Conservation (phyloP, 176 grass and related monocot species). For the Stipa capillata region DNA sequence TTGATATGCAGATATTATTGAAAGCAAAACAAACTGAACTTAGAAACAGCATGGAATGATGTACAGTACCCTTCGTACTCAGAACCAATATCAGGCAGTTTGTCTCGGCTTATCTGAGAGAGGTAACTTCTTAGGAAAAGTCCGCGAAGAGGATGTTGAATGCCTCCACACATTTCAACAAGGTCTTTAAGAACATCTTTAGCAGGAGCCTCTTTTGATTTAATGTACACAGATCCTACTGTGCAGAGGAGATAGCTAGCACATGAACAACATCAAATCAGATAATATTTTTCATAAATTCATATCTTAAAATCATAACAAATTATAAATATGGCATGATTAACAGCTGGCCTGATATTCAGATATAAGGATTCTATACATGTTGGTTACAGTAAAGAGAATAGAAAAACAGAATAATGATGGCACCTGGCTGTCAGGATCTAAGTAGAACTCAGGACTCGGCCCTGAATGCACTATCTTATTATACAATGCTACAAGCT, state of each 20-base stretch:
- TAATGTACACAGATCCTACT: slow-evolving; percentile 94
- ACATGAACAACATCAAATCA: slow-evolving; percentile 41
- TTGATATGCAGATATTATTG: slow-evolving; percentile 1
- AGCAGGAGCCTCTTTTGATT: slow-evolving; percentile 91
- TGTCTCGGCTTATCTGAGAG: slow-evolving; percentile 91
- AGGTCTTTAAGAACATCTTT: slow-evolving; percentile 99
- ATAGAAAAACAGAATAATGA: not conserved
- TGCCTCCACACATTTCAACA: slow-evolving; percentile 92
- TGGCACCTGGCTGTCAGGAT: not conserved
- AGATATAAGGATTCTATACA: not conserved
- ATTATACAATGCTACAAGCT: not conserved
- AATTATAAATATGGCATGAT: not conserved
- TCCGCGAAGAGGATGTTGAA: slow-evolving; percentile 89
- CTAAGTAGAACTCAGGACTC: not conserved
- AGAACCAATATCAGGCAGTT: slow-evolving; percentile 87
- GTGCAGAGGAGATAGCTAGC: slow-evolving; percentile 94
- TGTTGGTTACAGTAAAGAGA: not conserved
- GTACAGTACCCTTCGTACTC: slow-evolving; percentile 84
- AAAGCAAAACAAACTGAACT: not conserved
- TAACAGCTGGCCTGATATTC: not conserved
- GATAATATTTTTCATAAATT: slow-evolving; percentile 8
- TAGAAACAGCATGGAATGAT: not conserved
- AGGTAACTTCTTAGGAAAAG: slow-evolving; percentile 99
- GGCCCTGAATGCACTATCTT: not conserved
- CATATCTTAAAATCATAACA: not conserved